Evolutionary conservation across 2,329 filamentous ascomycete species (phyloP), one percentile per base, ranked within the genome.

Genomic region (Epichloe aotearoae): DNA sequence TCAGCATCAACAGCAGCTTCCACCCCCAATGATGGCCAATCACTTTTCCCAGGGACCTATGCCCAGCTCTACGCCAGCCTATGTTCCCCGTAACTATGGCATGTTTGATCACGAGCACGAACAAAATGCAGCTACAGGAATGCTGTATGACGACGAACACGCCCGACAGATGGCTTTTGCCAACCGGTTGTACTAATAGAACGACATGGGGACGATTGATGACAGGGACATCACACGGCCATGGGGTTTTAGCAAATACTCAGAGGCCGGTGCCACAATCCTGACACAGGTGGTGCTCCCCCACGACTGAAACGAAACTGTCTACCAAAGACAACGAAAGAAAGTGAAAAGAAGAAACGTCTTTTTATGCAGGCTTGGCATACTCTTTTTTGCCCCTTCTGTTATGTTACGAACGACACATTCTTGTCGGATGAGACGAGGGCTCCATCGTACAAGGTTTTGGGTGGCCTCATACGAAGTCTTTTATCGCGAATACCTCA

Each of bases 61-160:
- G 50, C 55, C 60, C 47, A 60, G 57, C 52, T 59, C 62, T 46
- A 53, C 58, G 34, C 63, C 63, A 6, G 62, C 66, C 14, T 60
- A 62, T 23, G 64, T 67, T 26, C 46, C 59, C 14, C 50, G 55
- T 19, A 55, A 62, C 40, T 76, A 74, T 53, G 68, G 69, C 34
- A 68, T 75, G 59, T 74, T 71, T 53, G 73, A 74, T 38, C 66
- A 69, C 43, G 69, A 73, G n/a, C 67, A 71, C 34, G 63, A 64
- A 20, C 59, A 52, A 26, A 46, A 46, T n/a, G 49, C 43, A 6
- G 41, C 47, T 14, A 64, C 62, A 39, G 67, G 64, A 14, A 64
- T 69, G 38, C 57, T 71, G 23, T 76, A 76, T 53, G 72, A 72
- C 20, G 72, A 73, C 26, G 69, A 71, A 3, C 66, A 72, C 43